These are phyloP conservation scores for Agrocybe pediades DNA, from an alignment of 768 basidiomycete genomes.

Conservation along the genomic window DNA sequence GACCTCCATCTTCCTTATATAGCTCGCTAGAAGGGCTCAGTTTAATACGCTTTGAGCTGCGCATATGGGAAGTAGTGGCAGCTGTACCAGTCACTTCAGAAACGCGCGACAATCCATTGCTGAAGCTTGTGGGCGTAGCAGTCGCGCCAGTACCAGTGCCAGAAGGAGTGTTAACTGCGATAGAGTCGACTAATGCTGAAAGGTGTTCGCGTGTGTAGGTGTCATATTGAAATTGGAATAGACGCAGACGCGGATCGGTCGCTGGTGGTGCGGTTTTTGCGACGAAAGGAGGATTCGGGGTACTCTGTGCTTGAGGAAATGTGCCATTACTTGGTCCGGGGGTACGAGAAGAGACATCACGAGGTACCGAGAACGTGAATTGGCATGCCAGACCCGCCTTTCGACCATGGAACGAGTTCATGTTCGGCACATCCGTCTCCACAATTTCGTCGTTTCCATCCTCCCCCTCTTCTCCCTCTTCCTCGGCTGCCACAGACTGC, in stretches of 20 bases:
- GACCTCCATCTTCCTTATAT: constrained; percentile 51
- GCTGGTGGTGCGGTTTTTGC: constrained; percentile 32
- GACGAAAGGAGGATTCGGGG: constrained; percentile 42
- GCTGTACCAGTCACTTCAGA: constrained; percentile 42
- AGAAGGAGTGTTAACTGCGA: constrained; percentile 79
- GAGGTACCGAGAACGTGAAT: constrained; percentile 78
- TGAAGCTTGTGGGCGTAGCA: constrained; percentile 48
- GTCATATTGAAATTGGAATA: constrained; percentile 95
- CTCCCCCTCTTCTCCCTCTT: constrained; percentile 16
- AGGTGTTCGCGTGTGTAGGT: constrained; percentile 95
- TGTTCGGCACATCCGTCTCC: constrained; percentile 53
- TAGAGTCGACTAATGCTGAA: constrained; percentile 91
- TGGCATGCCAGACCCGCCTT: constrained; percentile 54
- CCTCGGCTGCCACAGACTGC: constrained; percentile 20
- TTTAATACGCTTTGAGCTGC: constrained; percentile 81
- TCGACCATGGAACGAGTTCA: constrained; percentile 44
- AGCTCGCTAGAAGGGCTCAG: constrained; percentile 70
- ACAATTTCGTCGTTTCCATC: constrained; percentile 51
- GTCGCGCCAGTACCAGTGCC: constrained; percentile 51
- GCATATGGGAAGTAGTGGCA: constrained; percentile 52
- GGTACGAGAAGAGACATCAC: constrained; percentile 30
- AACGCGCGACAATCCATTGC: constrained; percentile 46
- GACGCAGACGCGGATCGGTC: constrained; percentile 76
- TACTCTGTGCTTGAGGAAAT: constrained; percentile 63
- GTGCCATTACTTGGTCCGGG: constrained; percentile 22